A percentile compares a stretch with the other conserved stretches of the same genome.
Evolutionary conservation across 306 rosid species (phyloP).

Genomic region (Lagenaria siceraria): DNA sequence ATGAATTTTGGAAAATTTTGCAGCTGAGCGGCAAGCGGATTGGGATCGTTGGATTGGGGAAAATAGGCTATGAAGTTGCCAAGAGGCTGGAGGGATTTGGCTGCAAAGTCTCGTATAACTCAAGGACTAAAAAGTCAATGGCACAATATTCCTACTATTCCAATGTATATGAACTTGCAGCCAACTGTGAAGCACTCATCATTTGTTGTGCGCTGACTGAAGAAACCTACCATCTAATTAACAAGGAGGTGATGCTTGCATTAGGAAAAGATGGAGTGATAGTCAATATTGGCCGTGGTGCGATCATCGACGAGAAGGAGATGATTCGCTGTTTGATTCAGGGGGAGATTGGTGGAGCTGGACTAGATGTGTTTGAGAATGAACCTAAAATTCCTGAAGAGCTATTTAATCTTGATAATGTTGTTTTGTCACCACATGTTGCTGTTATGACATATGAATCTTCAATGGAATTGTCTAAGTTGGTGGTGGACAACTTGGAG

Average conservation of each 20-base stretch:
- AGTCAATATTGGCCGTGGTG: slow-evolving; percentile 37
- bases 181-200: slow-evolving; percentile 16
- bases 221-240: slow-evolving; percentile 28
- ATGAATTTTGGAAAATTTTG: background rate
- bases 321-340: slow-evolving; percentile 15
- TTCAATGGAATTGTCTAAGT: background rate
- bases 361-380: slow-evolving; percentile 53
- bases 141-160: slow-evolving; percentile 27
- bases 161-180: slow-evolving; percentile 29
- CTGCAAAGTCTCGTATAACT: slow-evolving; percentile 31
- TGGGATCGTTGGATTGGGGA: slow-evolving; percentile 45
- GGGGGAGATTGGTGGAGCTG: slow-evolving; percentile 27
- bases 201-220: slow-evolving; percentile 35
- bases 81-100: slow-evolving; percentile 33
- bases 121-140: slow-evolving; percentile 23
- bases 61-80: slow-evolving; percentile 38
- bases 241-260: slow-evolving; percentile 31
- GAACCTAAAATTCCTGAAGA: slow-evolving; percentile 34
- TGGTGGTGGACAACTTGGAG: slow-evolving; percentile 15
- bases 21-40: slow-evolving; percentile 33
- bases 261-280: slow-evolving; percentile 34
- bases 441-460: slow-evolving; percentile 1
- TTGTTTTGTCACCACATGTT: slow-evolving; percentile 24
- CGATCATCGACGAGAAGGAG: slow-evolving; percentile 29
- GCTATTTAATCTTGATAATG: slow-evolving; percentile 30